Percentiles rank a stretch among this genome's conserved stretches.
Evolutionary conservation across 129 eudicot species (phyloP).

Genomic region (Glebionis coronaria): DNA sequence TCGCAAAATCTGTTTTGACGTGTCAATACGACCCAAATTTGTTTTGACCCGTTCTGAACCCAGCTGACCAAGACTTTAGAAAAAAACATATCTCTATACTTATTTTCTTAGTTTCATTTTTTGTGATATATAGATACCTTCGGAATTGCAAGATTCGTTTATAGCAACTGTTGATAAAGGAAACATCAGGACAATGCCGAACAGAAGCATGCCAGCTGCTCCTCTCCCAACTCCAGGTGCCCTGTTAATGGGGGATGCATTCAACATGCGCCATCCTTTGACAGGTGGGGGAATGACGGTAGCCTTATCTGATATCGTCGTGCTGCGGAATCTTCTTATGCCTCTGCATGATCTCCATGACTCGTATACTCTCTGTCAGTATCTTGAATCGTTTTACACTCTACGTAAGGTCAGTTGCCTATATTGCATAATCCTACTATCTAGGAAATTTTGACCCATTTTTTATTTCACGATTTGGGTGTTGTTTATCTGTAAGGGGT

Average conservation of each 20-base stretch:
- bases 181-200: slow-evolving; percentile 78
- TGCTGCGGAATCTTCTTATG: slow-evolving; percentile 74
- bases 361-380: slow-evolving; percentile 66
- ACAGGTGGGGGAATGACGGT: slow-evolving; percentile 99
- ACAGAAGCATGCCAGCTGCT: slow-evolving; percentile 96
- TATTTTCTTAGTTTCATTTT: background rate
- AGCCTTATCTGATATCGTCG: slow-evolving; percentile 76
- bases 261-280: slow-evolving; percentile 91
- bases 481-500: background rate
- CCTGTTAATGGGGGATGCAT: slow-evolving; percentile 87
- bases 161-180: slow-evolving; percentile 69
- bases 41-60: too few species aligned
- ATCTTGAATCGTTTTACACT: slow-evolving; percentile 88
- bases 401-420: slow-evolving; percentile 61
- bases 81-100: background rate
- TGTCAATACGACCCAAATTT: too few species aligned
- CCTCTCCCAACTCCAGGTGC: slow-evolving; percentile 94
- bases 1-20: too few species aligned
- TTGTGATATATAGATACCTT: slow-evolving; percentile 48
- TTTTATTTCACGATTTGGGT: background rate
- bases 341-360: slow-evolving; percentile 67
- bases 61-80: background rate
- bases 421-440: background rate
- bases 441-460: slow-evolving; percentile 1
- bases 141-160: slow-evolving; percentile 59